phyloP scores from a whole-genome alignment of 208 protist genomes.

The Sergeia podlipaevii region DNA sequence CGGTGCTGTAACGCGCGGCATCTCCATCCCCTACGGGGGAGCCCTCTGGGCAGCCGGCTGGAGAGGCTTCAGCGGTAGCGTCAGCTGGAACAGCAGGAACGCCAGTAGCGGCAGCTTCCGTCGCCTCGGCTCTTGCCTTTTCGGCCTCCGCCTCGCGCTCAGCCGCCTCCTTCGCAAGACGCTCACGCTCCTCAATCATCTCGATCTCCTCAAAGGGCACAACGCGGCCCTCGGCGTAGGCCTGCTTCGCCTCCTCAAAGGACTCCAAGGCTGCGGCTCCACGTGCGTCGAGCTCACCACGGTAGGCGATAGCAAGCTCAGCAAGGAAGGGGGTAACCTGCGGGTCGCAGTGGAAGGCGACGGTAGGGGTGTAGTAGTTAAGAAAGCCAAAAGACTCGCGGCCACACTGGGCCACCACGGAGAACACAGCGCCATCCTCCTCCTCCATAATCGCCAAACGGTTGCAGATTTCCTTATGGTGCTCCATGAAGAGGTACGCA shows the following conservation, averaged over 20 bases:
- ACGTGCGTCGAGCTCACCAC: no score
- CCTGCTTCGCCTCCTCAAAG: background rate
- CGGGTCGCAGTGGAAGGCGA: constrained; percentile 34
- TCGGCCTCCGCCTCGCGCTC: background rate
- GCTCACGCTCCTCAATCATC: no score
- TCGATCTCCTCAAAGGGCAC: no score
- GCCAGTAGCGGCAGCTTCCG: constrained; percentile 5
- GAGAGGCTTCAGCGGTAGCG: background rate
- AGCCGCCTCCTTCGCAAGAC: background rate
- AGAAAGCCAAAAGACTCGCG: constrained; percentile 46
- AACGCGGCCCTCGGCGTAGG: background rate
- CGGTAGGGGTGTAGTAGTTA: constrained; percentile 36
- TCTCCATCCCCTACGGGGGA: background rate
- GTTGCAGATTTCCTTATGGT: constrained; percentile 38
- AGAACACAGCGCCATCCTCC: constrained; percentile 29
- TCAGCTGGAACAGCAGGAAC: constrained; percentile 5
- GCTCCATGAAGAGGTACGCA: constrained; percentile 42
- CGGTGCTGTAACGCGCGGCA: no score
- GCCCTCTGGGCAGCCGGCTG: constrained; percentile 1
- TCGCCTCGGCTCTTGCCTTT: constrained; percentile 3
- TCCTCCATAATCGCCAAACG: constrained; percentile 54
- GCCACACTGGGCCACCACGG: constrained; percentile 17
- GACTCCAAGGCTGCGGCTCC: background rate
- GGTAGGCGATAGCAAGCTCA: no score
- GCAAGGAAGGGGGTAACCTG: constrained; percentile 16